A percentile compares a stretch with the other conserved stretches of the same genome.
Conservation (phyloP, 1,139 yeast genomes). For the Geotrichum reessii region DNA sequence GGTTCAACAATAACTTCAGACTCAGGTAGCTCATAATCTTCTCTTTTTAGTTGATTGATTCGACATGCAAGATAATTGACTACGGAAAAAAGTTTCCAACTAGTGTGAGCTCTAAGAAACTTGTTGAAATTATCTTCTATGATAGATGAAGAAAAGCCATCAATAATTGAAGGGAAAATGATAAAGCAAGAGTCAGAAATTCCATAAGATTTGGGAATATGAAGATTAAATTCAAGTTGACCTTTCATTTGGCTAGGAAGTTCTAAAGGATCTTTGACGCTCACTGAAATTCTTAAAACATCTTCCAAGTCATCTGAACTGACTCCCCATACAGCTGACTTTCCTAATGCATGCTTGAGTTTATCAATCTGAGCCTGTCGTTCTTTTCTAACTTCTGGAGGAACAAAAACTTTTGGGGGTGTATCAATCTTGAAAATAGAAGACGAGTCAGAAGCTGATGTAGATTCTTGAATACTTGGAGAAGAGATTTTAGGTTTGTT, state of each 20-base stretch:
- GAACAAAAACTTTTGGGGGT: slow-evolving; percentile 8
- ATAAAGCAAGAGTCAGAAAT: slow-evolving; percentile 24
- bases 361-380: slow-evolving; percentile 16
- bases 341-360: slow-evolving; percentile 14
- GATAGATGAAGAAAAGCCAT: slow-evolving; percentile 25
- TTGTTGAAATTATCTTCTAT: slow-evolving; percentile 31
- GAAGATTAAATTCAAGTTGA: slow-evolving; percentile 23
- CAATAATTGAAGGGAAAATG: slow-evolving; percentile 21
- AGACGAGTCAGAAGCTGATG: neutral
- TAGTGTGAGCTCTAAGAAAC: slow-evolving; percentile 25
- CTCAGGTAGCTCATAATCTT: slow-evolving; percentile 10
- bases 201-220: slow-evolving; percentile 30
- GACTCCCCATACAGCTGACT: slow-evolving; percentile 12
- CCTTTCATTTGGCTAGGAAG: slow-evolving; percentile 19
- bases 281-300: slow-evolving; percentile 4
- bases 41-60: slow-evolving; percentile 24
- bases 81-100: slow-evolving; percentile 32
- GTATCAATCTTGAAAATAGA: neutral
- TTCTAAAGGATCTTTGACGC: neutral
- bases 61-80: slow-evolving; percentile 31
- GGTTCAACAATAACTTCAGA: slow-evolving; percentile 7
- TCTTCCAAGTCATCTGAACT: slow-evolving; percentile 18
- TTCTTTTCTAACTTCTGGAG: slow-evolving; percentile 14
- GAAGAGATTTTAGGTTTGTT: slow-evolving; percentile 10
- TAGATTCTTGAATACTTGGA: neutral